Base-by-base conservation (phyloP, 495 filamentous ascomycete genomes). In the Elaphomyces granulatus region DNA sequence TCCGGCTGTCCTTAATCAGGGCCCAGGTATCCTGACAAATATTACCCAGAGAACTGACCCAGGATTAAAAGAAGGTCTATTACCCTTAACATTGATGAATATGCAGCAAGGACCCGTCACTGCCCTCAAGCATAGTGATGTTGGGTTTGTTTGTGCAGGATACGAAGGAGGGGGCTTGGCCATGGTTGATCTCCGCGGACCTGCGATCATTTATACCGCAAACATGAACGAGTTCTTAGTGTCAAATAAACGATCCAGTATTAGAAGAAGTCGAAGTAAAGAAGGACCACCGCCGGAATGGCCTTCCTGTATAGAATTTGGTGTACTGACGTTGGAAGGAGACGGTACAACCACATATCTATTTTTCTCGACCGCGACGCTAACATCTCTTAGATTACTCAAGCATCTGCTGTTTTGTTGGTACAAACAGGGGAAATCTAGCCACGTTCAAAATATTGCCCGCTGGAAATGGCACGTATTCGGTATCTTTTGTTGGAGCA, bases 381-480 rank as follows among this genome's bases (percentile, higher is more conserved):
- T 60, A 43, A 63, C 36, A 35, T 19, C 19, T 37, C 40, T 8
- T 38, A 74, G 80, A 83, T 45, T 98, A 93, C 51, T 94, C 88
- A 4, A 93, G 83, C 47, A 93, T 98, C 40, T 76, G 80, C 34
- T 80, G 87, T 47, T 94, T 95, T 50, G 80, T 90, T 3, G 90
- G 92, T 8, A 96, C 88, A 0, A 87, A 80, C 48, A 49, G 75
- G 26, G 90, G 90, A 15, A 79, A 79, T 42, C 61, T 95, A 20
- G 75, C 75, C 15, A 95, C 90, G 0, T 87, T 96, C 61, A 94
- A 90, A 60, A 64, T 98, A 14, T 61, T 96, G 6, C 90, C 90
- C 2, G 65, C 75, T 6, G 57, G 67, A 2, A 67, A 69, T 47
- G 77, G 82, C 3, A 62, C 70, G 12, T 96, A 92, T 55, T 67